These are phyloP conservation scores for Pseudovirgaria hyperparasitica DNA, from an alignment of 2,329 filamentous ascomycete genomes.

Conservation along the genomic window DNA sequence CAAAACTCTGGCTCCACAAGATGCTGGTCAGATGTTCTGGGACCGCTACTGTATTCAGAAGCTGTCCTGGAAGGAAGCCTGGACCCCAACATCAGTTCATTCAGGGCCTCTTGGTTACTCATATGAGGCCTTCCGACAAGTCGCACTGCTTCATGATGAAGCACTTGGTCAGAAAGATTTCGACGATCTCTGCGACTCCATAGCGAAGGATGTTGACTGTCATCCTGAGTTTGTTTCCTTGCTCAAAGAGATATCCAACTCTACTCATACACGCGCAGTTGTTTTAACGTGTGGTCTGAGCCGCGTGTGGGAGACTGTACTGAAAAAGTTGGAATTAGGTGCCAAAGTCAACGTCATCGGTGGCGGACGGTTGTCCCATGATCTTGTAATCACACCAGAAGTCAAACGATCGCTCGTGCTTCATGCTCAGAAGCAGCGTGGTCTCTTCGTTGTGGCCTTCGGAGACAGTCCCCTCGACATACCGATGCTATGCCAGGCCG, in stretches of 20 bases:
- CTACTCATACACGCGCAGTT: slow-evolving; percentile 31
- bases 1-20: slow-evolving; percentile 38
- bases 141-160: slow-evolving; percentile 40
- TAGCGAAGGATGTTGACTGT: slow-evolving; percentile 31
- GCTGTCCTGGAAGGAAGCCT: no score
- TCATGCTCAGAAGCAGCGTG: slow-evolving; percentile 22
- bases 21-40: slow-evolving; percentile 43
- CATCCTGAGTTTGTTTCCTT: slow-evolving; percentile 37
- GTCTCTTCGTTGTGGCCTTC: slow-evolving; percentile 39
- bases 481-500: slow-evolving; percentile 41
- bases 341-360: slow-evolving; percentile 39
- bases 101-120: slow-evolving; percentile 35
- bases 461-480: slow-evolving; percentile 49
- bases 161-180: slow-evolving; percentile 25
- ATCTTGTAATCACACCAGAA: slow-evolving; percentile 36
- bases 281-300: slow-evolving; percentile 44
- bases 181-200: slow-evolving; percentile 30
- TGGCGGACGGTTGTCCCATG: slow-evolving; percentile 34
- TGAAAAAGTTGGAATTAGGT: slow-evolving; percentile 31
- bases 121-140: slow-evolving; percentile 43
- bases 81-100: no score
- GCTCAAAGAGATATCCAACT: slow-evolving; percentile 18
- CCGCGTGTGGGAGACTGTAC: slow-evolving; percentile 42
- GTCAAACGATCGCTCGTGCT: slow-evolving; percentile 39
- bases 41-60: slow-evolving; percentile 21